Conservation (phyloP, 768 basidiomycete genomes). For the Boletus pseudo-olivaceus region DNA sequence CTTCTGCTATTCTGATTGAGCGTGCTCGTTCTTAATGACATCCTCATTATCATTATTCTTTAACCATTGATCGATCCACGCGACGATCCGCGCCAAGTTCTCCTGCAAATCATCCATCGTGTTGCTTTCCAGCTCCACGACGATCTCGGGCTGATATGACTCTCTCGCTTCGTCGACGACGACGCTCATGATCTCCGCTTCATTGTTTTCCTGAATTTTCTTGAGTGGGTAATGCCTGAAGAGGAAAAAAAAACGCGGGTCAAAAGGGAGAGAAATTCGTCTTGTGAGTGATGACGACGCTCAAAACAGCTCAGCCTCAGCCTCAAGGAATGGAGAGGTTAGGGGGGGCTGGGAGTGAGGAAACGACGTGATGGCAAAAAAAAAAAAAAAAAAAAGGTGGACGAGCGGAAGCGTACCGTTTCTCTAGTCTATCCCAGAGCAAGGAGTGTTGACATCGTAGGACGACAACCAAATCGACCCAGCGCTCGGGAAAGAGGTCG, state of each 20-base stretch:
- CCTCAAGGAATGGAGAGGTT: not conserved
- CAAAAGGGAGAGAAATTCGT: not conserved
- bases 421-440: constrained; percentile 89
- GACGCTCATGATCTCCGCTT: constrained; percentile 96
- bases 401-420: constrained; percentile 44
- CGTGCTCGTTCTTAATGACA: not conserved
- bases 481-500: constrained; percentile 91
- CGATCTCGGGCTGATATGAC: constrained; percentile 81
- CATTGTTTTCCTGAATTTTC: constrained; percentile 98
- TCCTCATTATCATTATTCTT: not conserved
- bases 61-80: constrained; percentile 83
- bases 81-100: constrained; percentile 83
- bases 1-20: not conserved
- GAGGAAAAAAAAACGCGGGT: not conserved
- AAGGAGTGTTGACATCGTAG: constrained; percentile 82
- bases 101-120: constrained; percentile 74
- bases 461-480: constrained; percentile 94
- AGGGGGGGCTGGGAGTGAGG: not conserved
- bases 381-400: not conserved
- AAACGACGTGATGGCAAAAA: not conserved
- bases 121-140: constrained; percentile 82
- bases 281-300: not conserved
- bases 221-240: constrained; percentile 78
- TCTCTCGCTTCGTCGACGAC: constrained; percentile 84
- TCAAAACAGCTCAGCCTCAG: not conserved